Percentiles rank a stretch among this genome's conserved stretches.
These are phyloP conservation scores for Pseudoperonospora humuli DNA, from an alignment of 352 stramenopile species.

Conservation along the genomic window DNA sequence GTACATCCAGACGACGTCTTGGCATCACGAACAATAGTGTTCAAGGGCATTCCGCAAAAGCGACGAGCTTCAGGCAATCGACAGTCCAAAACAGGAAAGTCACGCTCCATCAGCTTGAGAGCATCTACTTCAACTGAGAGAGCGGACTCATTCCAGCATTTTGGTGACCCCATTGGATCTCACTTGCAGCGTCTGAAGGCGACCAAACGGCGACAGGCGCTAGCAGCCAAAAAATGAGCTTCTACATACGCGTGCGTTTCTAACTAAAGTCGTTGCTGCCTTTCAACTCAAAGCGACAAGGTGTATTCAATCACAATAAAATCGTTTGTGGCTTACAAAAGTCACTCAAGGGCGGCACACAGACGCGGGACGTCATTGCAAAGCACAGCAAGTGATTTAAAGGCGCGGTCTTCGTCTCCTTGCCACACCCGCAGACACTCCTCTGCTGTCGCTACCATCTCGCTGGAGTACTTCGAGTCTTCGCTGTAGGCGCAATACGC, in stretches of 20 bases:
- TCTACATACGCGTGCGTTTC: not conserved
- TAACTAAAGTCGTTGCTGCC: not conserved
- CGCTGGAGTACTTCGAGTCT: conserved; percentile 44
- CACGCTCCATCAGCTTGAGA: not conserved
- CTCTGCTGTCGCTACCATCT: conserved; percentile 55
- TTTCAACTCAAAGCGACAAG: conserved; percentile 2
- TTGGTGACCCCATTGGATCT: conserved; percentile 46
- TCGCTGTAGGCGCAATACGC: conserved; percentile 75
- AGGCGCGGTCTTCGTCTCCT: conserved; percentile 58
- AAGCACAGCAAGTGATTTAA: conserved; percentile 61
- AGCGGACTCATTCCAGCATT: conserved; percentile 47
- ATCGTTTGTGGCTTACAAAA: not conserved
- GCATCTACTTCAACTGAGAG: conserved; percentile 5
- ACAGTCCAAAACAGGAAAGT: not conserved
- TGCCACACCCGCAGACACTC: conserved; percentile 60
- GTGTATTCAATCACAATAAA: conserved; percentile 11
- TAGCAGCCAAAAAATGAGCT: conserved; percentile 5
- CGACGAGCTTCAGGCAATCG: conserved; percentile 2
- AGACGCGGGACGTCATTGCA: conserved; percentile 55
- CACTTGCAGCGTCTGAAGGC: conserved; percentile 44
- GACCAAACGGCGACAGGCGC: conserved; percentile 5
- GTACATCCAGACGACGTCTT: conserved; percentile 48
- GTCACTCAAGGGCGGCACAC: conserved; percentile 32
- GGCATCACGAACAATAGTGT: conserved; percentile 48
- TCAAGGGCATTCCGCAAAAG: conserved; percentile 40